Evolutionary conservation across 306 rosid species (phyloP).

Genomic region (Quercus berberidifolia): DNA sequence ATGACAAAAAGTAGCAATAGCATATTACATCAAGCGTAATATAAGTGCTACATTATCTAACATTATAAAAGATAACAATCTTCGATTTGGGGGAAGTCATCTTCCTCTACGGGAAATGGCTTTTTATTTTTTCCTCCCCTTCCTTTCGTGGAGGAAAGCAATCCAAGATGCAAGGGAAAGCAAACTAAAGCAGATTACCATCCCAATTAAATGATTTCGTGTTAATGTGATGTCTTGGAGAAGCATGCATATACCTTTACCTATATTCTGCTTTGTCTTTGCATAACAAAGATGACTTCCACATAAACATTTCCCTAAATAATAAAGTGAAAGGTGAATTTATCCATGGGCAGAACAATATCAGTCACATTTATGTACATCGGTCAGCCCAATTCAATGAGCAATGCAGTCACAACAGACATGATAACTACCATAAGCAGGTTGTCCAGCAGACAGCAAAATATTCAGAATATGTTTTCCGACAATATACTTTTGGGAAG

Average conservation of each 20-base stretch:
- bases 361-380: neutral
- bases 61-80: too few relatives aligned
- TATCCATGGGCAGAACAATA: neutral
- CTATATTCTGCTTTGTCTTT: neutral
- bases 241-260: too few relatives aligned
- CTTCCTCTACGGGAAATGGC: neutral
- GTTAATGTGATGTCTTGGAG: neutral
- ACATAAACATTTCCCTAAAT: neutral
- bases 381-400: neutral
- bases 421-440: neutral
- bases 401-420: neutral
- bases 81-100: too few relatives aligned
- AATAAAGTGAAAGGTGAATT: neutral
- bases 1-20: neutral
- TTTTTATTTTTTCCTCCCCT: neutral
- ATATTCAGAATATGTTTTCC: neutral
- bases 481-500: neutral
- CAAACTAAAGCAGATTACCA: neutral
- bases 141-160: too few relatives aligned
- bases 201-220: neutral
- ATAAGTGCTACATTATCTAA: too few relatives aligned
- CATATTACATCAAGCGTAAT: neutral
- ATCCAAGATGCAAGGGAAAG: too few relatives aligned
- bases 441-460: neutral
- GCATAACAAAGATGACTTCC: neutral